Evolutionary conservation across 1,139 yeast genomes (phyloP).

Genomic region (Sugiyamaella grinbergsii): DNA sequence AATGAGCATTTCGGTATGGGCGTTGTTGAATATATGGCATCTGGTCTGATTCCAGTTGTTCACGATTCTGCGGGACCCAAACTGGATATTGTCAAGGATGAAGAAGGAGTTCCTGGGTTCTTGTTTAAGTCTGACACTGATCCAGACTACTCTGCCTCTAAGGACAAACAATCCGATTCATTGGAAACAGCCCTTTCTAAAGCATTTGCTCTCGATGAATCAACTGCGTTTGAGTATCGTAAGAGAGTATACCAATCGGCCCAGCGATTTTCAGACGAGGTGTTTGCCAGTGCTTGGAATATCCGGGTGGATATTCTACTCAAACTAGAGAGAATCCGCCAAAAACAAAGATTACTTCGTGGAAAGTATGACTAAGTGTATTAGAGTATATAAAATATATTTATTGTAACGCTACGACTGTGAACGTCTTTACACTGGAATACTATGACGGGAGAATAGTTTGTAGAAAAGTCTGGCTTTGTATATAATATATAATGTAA

Average conservation of each 20-base stretch:
- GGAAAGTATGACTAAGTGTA: slow-evolving; percentile 30
- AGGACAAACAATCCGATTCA: slow-evolving; percentile 29
- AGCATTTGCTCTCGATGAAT: slow-evolving; percentile 47
- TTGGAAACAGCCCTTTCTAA: slow-evolving; percentile 51
- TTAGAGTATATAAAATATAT: slow-evolving; percentile 10
- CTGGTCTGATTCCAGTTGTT: slow-evolving; percentile 83
- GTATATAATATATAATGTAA: not conserved
- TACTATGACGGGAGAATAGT: too few species aligned
- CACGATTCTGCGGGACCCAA: slow-evolving; percentile 97
- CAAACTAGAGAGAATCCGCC: slow-evolving; percentile 47
- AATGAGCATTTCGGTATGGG: slow-evolving; percentile 99
- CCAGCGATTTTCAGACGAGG: slow-evolving; percentile 67
- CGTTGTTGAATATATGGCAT: slow-evolving; percentile 87
- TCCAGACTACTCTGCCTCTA: slow-evolving; percentile 45
- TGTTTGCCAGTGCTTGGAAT: slow-evolving; percentile 64
- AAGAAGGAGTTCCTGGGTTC: slow-evolving; percentile 61
- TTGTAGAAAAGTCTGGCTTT: too few species aligned
- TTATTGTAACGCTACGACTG: not conserved
- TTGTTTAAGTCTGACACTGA: slow-evolving; percentile 73
- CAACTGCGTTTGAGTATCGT: slow-evolving; percentile 51
- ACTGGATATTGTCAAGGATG: slow-evolving; percentile 74
- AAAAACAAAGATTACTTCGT: slow-evolving; percentile 30
- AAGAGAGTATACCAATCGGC: slow-evolving; percentile 56
- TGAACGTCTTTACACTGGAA: not conserved
- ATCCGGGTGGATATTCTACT: slow-evolving; percentile 44